phyloP scores from a whole-genome alignment of 2,329 filamentous ascomycete species.

The Trichoderma semiorbis region DNA sequence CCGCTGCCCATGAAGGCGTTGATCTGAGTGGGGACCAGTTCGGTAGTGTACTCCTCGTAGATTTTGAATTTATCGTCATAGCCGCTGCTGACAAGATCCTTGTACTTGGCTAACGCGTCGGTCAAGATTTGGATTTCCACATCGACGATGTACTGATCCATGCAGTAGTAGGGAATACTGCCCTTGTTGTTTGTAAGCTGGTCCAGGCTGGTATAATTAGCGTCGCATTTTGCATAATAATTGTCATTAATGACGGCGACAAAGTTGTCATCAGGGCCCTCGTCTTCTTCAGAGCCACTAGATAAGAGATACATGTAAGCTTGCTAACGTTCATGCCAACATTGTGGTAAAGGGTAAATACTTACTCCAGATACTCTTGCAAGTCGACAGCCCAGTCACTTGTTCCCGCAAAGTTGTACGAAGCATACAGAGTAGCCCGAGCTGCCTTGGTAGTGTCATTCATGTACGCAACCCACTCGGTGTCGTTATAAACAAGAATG shows the following conservation, averaged over 20 bases:
- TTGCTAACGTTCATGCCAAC: background rate
- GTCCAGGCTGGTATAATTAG: slow-evolving; percentile 27
- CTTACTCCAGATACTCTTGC: background rate
- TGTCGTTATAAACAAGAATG: slow-evolving; percentile 25
- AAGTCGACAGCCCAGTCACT: background rate
- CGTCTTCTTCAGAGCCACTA: background rate
- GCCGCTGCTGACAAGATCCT: slow-evolving; percentile 18
- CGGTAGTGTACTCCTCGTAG: slow-evolving; percentile 17
- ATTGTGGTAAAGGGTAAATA: background rate
- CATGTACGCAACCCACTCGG: slow-evolving; percentile 28
- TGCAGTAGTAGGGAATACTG: slow-evolving; percentile 19
- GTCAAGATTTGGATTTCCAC: slow-evolving; percentile 17
- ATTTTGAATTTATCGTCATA: slow-evolving; percentile 21
- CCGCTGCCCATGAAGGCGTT: slow-evolving; percentile 17
- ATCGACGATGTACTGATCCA: slow-evolving; percentile 18
- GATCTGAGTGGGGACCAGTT: slow-evolving; percentile 17
- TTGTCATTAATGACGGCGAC: background rate
- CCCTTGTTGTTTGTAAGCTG: slow-evolving; percentile 11
- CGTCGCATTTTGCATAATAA: background rate
- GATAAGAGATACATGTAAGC: slow-evolving; percentile 17
- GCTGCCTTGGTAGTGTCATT: slow-evolving; percentile 20
- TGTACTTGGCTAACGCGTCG: slow-evolving; percentile 16
- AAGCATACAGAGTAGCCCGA: slow-evolving; percentile 16
- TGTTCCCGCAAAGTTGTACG: slow-evolving; percentile 25
- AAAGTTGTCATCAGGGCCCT: background rate